These are phyloP conservation scores for Fusarium musae DNA, from an alignment of 2,329 filamentous ascomycete species.

Conservation along the genomic window DNA sequence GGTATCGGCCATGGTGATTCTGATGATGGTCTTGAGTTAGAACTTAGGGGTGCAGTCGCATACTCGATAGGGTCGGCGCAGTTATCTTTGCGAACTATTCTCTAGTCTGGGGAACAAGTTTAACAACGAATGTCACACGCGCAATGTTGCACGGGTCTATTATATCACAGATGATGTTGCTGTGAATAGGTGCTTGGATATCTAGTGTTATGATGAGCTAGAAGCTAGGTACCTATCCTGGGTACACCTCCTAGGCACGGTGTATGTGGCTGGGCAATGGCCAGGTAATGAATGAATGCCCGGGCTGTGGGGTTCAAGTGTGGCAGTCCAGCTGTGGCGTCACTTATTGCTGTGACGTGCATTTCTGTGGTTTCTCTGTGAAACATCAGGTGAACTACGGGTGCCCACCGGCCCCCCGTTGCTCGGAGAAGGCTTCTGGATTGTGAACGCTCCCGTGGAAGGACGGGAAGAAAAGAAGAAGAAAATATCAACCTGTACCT, in stretches of 20 bases:
- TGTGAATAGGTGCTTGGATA: constrained; percentile 6
- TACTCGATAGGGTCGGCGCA: constrained; percentile 19
- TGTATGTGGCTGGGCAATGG: not conserved
- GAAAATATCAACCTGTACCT: not conserved
- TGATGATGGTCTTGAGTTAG: constrained; percentile 23
- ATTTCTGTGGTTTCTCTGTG: not conserved
- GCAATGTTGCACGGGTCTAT: not conserved
- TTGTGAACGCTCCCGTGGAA: not conserved
- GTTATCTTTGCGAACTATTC: not conserved
- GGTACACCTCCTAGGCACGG: not conserved
- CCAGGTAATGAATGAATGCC: not conserved
- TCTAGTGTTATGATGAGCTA: constrained; percentile 20
- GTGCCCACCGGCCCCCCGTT: constrained; percentile 34
- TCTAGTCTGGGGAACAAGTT: not conserved
- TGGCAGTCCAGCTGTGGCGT: constrained; percentile 15
- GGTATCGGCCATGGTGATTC: constrained; percentile 70
- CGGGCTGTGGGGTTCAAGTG: not conserved
- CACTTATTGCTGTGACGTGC: constrained; percentile 21
- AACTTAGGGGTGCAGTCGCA: constrained; percentile 32
- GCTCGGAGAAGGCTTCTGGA: constrained; percentile 24
- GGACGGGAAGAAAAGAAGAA: not conserved
- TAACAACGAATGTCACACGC: not conserved
- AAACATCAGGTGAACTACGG: constrained; percentile 8
- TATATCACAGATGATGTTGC: constrained; percentile 1
- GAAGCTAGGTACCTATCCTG: not conserved